These are phyloP conservation scores for Berberis vulgaris DNA, from an alignment of 164 flowering plant genomes.

Conservation along the genomic window DNA sequence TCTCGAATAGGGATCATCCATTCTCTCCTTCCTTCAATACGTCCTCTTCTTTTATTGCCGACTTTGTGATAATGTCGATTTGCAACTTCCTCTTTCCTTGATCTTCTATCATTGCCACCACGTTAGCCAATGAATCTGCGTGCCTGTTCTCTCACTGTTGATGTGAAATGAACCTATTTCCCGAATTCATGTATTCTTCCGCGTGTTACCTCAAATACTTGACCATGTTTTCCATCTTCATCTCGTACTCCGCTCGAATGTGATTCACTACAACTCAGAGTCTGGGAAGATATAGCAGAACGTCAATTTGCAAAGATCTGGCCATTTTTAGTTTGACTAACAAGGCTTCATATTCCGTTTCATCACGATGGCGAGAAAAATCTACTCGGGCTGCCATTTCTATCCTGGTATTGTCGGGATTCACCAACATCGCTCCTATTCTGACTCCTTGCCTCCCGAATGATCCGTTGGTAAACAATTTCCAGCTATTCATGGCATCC, in stretches of 20 bases:
- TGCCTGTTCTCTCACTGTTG: not conserved
- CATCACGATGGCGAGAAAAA: not conserved
- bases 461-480: not conserved
- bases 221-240: not conserved
- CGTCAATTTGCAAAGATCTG: too few species aligned
- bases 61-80: too few species aligned
- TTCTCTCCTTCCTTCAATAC: too few species aligned
- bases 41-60: too few species aligned
- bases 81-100: too few species aligned
- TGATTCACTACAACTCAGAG: too few species aligned
- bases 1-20: too few species aligned
- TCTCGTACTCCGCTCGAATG: not conserved
- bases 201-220: not conserved
- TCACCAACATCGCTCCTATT: not conserved
- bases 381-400: not conserved
- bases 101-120: not conserved
- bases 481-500: not conserved
- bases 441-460: not conserved
- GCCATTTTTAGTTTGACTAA: not conserved
- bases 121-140: not conserved
- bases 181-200: not conserved
- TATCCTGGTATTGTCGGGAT: not conserved
- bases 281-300: too few species aligned
- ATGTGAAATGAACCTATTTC: not conserved
- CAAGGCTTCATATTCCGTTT: not conserved